A percentile compares a stretch with the other conserved stretches of the same genome.
Evolutionary conservation across 108 stramenopile species (phyloP).

Genomic region (Cylindrotheca fusiformis): DNA sequence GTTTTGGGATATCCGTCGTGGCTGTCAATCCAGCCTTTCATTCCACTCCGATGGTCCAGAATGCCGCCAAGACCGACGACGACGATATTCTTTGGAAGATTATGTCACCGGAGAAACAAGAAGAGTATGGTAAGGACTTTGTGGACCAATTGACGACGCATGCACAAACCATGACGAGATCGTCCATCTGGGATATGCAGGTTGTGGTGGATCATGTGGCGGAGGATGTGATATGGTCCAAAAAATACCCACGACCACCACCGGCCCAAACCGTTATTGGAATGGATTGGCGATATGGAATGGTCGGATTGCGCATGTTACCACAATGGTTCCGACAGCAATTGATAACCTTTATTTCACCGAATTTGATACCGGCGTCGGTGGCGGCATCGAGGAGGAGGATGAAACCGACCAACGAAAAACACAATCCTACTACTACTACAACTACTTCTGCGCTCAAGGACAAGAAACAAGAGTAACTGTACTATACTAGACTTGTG

Average conservation of each 20-base stretch:
- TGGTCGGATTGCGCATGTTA: constrained; percentile 12
- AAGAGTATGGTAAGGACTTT: constrained; percentile 36
- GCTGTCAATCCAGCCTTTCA: constrained; percentile 50
- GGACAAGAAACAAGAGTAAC: no score
- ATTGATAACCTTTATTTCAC: background rate
- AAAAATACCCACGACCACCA: no score
- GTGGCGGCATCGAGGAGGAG: background rate
- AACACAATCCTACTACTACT: no score
- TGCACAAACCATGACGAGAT: background rate
- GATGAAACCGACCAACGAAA: no score
- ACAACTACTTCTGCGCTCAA: no score
- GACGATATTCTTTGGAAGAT: constrained; percentile 12
- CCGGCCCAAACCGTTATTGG: constrained; percentile 23
- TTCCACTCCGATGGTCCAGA: constrained; percentile 28
- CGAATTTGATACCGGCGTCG: background rate
- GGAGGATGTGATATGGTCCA: constrained; percentile 6
- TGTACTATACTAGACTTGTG: no score
- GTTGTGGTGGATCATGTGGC: constrained; percentile 12
- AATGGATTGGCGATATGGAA: constrained; percentile 24
- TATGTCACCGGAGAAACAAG: constrained; percentile 4
- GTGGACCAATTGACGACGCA: background rate
- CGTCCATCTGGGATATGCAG: constrained; percentile 9
- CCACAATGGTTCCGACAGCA: constrained; percentile 16
- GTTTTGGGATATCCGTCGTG: constrained; percentile 37
- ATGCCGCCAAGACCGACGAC: background rate